Conservation (phyloP, 129 eudicot species). For the Centrapalus pauciflorus region DNA sequence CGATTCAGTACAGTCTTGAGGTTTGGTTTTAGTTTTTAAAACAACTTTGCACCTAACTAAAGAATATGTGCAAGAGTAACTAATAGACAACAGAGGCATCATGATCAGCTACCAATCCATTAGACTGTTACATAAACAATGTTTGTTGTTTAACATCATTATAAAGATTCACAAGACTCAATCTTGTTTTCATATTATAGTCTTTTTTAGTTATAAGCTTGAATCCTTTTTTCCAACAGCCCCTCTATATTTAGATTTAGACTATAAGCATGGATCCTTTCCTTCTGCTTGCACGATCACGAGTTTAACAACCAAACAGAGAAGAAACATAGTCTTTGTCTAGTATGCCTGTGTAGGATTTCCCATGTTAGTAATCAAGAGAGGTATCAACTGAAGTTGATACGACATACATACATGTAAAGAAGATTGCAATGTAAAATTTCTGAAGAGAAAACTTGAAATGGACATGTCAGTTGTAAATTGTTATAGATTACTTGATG, state of each 20-base stretch:
- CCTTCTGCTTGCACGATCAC: not conserved
- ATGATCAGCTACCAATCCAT: not conserved
- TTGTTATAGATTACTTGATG: not conserved
- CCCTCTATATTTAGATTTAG: not conserved
- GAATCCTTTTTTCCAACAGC: too few species aligned
- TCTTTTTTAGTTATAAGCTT: too few species aligned
- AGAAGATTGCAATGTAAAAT: not conserved
- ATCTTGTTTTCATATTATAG: too few species aligned
- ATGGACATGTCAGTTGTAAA: not conserved
- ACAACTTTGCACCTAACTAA: not conserved
- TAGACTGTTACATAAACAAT: not conserved
- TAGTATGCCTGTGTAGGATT: not conserved
- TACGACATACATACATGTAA: not conserved
- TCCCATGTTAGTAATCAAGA: not conserved
- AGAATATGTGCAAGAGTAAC: not conserved
- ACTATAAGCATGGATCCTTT: not conserved
- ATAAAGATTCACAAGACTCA: too few species aligned
- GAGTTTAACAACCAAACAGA: not conserved
- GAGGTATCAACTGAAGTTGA: not conserved
- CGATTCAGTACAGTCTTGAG: too few species aligned
- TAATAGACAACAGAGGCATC: not conserved
- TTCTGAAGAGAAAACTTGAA: not conserved
- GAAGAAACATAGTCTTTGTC: constrained; percentile 3
- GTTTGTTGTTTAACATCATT: not conserved
- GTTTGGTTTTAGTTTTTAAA: not conserved